phyloP scores from a whole-genome alignment of 768 basidiomycete species.

The Lactarius vividus region DNA sequence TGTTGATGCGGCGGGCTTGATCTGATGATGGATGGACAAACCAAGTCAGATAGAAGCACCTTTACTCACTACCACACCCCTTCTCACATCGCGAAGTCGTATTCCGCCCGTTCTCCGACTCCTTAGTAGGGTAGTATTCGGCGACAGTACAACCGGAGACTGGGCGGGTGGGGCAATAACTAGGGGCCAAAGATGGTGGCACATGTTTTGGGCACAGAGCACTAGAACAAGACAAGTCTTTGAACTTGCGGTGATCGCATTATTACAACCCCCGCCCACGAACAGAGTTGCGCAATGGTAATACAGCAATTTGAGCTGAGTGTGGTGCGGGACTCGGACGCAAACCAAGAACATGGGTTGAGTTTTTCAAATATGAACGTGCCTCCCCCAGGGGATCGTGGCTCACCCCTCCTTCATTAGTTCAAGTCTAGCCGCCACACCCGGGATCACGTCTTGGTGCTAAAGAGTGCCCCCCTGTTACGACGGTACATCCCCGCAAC shows the following conservation, averaged over 20 bases:
- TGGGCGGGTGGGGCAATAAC: not conserved
- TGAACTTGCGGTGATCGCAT: not conserved
- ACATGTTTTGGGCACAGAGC: not conserved
- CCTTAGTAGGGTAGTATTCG: not conserved
- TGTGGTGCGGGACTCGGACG: not conserved
- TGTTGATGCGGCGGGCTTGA: not conserved
- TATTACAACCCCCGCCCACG: not conserved
- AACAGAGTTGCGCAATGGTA: not conserved
- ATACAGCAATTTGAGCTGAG: not conserved
- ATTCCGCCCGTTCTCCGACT: not conserved
- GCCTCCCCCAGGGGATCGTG: not conserved
- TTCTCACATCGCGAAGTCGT: not conserved
- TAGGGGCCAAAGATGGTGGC: not conserved
- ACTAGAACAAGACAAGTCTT: not conserved
- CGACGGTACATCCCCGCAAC: not conserved
- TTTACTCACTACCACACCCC: not conserved
- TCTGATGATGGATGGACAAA: not conserved
- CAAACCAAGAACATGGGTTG: not conserved
- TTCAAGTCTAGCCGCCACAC: not conserved
- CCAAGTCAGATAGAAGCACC: not conserved
- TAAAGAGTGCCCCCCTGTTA: not conserved
- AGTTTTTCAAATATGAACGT: not conserved
- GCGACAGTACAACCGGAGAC: not conserved
- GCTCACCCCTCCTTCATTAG: not conserved
- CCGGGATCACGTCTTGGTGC: not conserved